Conservation (phyloP, 108 stramenopile genomes). For the Epithemia pelagica region DNA sequence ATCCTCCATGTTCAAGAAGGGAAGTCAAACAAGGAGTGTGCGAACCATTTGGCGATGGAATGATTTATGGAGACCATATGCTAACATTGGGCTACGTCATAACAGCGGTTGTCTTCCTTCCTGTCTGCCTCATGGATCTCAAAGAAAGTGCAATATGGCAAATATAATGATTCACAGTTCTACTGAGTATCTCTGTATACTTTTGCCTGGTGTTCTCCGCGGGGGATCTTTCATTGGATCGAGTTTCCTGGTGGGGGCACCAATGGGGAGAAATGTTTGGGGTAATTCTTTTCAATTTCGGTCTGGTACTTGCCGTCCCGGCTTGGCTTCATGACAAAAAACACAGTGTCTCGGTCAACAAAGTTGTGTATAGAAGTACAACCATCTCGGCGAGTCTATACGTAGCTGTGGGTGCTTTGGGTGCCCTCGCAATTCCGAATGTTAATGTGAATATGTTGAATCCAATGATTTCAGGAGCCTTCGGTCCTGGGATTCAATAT, state of each 20-base stretch:
- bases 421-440: conserved; percentile 49
- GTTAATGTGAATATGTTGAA: conserved; percentile 56
- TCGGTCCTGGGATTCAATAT: conserved; percentile 39
- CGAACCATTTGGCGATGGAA: conserved; percentile 32
- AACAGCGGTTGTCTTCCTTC: conserved; percentile 34
- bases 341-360: conserved; percentile 27
- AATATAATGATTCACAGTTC: conserved; percentile 40
- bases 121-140: conserved; percentile 52
- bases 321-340: conserved; percentile 75
- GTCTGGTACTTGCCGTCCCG: conserved; percentile 62
- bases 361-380: conserved; percentile 39
- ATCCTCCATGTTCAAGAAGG: conserved; percentile 33
- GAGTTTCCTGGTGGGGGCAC: conserved; percentile 41
- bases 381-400: conserved; percentile 35
- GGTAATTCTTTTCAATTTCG: conserved; percentile 67
- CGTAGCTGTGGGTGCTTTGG: conserved; percentile 50
- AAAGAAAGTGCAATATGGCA: conserved; percentile 52
- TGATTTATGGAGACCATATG: conserved; percentile 13
- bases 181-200: conserved; percentile 25
- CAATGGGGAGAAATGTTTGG: conserved; percentile 46
- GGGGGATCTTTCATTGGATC: conserved; percentile 22
- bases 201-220: conserved; percentile 28
- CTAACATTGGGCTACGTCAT: conserved; percentile 47
- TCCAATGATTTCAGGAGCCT: conserved; percentile 53
- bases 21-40: conserved; percentile 35